Evolutionary conservation across 805 yeast species (phyloP), one percentile per base, ranked within the genome.

Genomic region (Tetrapisispora taiwanensis): DNA sequence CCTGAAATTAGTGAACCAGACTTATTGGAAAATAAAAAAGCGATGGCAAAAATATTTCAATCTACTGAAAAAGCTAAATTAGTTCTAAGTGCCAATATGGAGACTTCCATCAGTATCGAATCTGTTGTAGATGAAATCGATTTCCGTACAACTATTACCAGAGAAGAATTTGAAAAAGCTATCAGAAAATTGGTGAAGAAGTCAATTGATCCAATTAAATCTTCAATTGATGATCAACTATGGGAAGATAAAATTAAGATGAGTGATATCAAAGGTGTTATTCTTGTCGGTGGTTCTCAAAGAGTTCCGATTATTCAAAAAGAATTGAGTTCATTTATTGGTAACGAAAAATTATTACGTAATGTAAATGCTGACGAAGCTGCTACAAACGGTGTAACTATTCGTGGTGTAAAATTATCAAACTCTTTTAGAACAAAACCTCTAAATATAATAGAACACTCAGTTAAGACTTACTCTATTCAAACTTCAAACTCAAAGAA

Each of bases 351-450:
- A 41, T 70, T 89, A 33, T 73, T 95, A 19, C 87, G 81, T 62
- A 85, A 81, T 42, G 94, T 92, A 37, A 92, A 92, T 63, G 92
- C 98, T 0, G 98, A 92, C 64, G 98, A 92, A 67, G 80, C 97
- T 37, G 86, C 86, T 42, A 95, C 86, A 13, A 72, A 85, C 54
- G 98, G 98, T 41, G 78, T 94, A 2, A 78, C 95, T n/a, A 68
- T 84, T 32, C 75, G 88, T 51, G 97, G 92, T 18, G 82, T 87
- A 34, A 71, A 78, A 39, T 68, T 86, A 32, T 77, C 87, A n/a
- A 73, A 78, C 33, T 73, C 79, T 54, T 81, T 79, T 61, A 76
- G 79, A 52, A 72, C 84, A 7, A 76, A 76, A 52, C 58, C 60
- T 10, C 72, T 86, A 40, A 65, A 69, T 20, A 70, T 86, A 3